These are phyloP conservation scores for Cercophora samala DNA, from an alignment of 495 filamentous ascomycete species.

Conservation along the genomic window DNA sequence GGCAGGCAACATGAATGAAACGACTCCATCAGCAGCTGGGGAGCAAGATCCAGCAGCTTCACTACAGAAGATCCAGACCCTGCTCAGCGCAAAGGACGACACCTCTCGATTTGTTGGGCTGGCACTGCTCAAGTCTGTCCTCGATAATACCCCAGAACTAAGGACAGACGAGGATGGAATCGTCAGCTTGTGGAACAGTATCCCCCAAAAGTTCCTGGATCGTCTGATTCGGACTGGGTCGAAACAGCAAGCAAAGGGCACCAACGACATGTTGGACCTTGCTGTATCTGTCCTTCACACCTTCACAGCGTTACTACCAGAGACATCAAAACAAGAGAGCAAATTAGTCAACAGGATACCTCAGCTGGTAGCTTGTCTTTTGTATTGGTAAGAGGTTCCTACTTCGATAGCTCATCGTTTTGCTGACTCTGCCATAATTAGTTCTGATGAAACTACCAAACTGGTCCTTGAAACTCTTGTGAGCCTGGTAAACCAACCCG, in stretches of 20 bases:
- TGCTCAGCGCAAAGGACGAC: conserved; percentile 57
- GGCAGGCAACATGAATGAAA: conserved; percentile 16
- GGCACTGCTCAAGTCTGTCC: conserved; percentile 57
- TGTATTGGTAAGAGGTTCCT: conserved; percentile 45
- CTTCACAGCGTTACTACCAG: conserved; percentile 52
- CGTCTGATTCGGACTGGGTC: conserved; percentile 53
- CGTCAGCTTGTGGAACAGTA: conserved; percentile 48
- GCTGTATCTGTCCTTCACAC: conserved; percentile 59
- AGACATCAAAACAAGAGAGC: conserved; percentile 37
- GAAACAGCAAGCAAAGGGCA: conserved; percentile 17
- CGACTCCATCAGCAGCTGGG: background rate
- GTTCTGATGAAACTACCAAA: conserved; percentile 48
- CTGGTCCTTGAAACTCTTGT: conserved; percentile 54
- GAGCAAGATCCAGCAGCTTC: conserved; percentile 17
- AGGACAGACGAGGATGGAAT: conserved; percentile 38
- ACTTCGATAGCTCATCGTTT: background rate
- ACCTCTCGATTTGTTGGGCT: conserved; percentile 64
- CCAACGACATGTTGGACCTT: conserved; percentile 58
- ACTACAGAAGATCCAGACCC: conserved; percentile 41
- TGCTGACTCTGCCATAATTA: conserved; percentile 33
- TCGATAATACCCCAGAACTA: conserved; percentile 53
- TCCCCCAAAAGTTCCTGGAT: conserved; percentile 58
- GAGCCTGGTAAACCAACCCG: conserved; percentile 43
- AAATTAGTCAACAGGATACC: conserved; percentile 50
- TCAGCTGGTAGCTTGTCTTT: conserved; percentile 46